A percentile compares a stretch with the other conserved stretches of the same genome.
phyloP scores from a whole-genome alignment of 179 eudicot species.

The Beta lomatogona region DNA sequence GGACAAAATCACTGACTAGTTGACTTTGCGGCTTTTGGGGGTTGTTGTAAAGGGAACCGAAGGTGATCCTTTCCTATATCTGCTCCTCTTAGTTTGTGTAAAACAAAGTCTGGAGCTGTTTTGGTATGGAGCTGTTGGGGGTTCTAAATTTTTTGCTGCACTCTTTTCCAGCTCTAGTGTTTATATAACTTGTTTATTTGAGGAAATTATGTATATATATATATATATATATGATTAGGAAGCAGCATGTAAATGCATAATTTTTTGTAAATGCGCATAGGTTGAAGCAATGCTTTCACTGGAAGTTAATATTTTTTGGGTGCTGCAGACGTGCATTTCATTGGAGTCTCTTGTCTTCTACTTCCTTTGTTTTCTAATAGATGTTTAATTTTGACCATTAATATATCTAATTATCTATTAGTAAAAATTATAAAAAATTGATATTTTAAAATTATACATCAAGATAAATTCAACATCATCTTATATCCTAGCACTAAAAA shows the following conservation, averaged over 20 bases:
- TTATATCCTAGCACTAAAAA: too few relatives aligned
- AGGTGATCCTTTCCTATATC: neutral
- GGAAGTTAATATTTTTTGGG: neutral
- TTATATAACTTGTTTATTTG: neutral
- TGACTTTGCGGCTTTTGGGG: neutral
- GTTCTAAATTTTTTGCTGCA: neutral
- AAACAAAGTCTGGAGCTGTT: neutral
- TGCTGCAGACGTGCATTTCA: too few relatives aligned
- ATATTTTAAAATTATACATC: too few relatives aligned
- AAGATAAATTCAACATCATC: too few relatives aligned
- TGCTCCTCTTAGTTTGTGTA: neutral
- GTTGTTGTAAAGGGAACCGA: conserved; percentile 1
- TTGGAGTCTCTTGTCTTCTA: too few relatives aligned
- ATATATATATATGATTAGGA: neutral
- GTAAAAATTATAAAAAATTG: too few relatives aligned
- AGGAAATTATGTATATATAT: too few relatives aligned
- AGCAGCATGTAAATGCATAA: neutral
- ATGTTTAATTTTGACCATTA: too few relatives aligned
- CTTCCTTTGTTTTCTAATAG: too few relatives aligned
- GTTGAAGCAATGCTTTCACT: too few relatives aligned
- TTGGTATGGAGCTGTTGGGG: neutral
- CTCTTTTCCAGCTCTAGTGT: conserved; percentile 12
- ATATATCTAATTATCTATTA: too few relatives aligned
- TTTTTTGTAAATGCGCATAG: neutral
- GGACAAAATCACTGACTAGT: neutral